phyloP scores from a whole-genome alignment of 148 eudicot species.

The Cornus florida region DNA sequence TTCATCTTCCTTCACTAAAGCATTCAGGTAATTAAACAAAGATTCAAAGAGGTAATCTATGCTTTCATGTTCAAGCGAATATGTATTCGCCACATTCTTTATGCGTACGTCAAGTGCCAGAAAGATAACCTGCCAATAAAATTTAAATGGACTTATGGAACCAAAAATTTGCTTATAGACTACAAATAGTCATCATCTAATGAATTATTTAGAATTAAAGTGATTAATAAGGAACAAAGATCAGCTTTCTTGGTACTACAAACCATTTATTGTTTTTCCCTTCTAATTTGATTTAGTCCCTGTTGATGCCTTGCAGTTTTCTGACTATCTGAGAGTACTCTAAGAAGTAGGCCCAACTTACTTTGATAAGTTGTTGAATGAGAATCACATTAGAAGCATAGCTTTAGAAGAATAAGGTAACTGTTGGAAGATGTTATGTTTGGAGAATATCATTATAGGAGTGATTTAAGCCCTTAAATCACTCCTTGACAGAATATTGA shows the following conservation, averaged over 20 bases:
- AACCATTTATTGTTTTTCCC: neutral
- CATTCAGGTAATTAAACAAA: constrained; percentile 52
- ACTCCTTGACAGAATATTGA: too few species aligned
- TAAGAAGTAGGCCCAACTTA: too few species aligned
- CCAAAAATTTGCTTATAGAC: neutral
- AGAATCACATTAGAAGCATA: too few species aligned
- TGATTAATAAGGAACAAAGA: neutral
- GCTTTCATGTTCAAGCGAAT: constrained; percentile 71
- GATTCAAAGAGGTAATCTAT: constrained; percentile 57
- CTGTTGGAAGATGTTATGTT: too few species aligned
- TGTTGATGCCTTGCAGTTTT: neutral
- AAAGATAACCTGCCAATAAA: constrained; percentile 68
- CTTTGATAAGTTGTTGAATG: too few species aligned
- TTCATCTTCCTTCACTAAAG: constrained; percentile 35
- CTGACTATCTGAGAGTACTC: neutral
- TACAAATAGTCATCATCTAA: neutral
- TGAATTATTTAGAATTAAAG: neutral
- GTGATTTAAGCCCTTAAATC: too few species aligned
- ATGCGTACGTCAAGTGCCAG: constrained; percentile 59
- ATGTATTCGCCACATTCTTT: constrained; percentile 61
- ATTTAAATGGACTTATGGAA: constrained; percentile 13
- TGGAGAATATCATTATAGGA: too few species aligned
- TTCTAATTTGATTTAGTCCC: neutral
- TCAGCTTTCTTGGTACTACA: neutral
- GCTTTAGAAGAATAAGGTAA: too few species aligned